Evolutionary conservation across 2,329 filamentous ascomycete genomes (phyloP).

Genomic region (Neocucurbitaria cava): DNA sequence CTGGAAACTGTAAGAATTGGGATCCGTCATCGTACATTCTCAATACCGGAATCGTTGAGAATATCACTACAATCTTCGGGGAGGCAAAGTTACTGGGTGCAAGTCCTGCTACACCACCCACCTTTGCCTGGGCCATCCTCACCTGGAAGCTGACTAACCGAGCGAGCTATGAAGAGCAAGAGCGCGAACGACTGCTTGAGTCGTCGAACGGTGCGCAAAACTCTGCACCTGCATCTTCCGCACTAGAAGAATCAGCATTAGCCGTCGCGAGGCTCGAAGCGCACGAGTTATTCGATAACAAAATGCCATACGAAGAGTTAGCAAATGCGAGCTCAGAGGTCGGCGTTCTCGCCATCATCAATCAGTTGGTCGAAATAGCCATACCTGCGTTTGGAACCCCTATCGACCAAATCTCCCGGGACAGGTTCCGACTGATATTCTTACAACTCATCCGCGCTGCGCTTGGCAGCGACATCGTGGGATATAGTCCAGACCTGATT

Average conservation of each 20-base stretch:
- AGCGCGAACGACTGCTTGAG: conserved; percentile 38
- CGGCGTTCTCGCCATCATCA: conserved; percentile 34
- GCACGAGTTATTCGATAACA: conserved; percentile 36
- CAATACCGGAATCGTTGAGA: conserved; percentile 71
- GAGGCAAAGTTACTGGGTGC: conserved; percentile 61
- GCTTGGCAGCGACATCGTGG: conserved; percentile 63
- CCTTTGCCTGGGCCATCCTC: conserved; percentile 83
- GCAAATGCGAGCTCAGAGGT: conserved; percentile 32
- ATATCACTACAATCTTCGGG: conserved; percentile 75
- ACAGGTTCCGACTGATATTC: conserved; percentile 69
- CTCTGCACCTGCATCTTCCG: conserved; percentile 20
- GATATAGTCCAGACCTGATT: conserved; percentile 76
- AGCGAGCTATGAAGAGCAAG: conserved; percentile 32
- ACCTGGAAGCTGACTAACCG: conserved; percentile 34
- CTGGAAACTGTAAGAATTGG: conserved; percentile 34
- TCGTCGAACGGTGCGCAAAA: conserved; percentile 16
- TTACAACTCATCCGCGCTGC: conserved; percentile 75
- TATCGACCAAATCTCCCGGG: conserved; percentile 62
- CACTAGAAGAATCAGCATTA: conserved; percentile 37
- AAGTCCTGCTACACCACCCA: conserved; percentile 72
- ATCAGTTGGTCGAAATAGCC: conserved; percentile 32
- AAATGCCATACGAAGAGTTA: conserved; percentile 33
- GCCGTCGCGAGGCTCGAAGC: conserved; percentile 30
- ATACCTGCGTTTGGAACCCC: conserved; percentile 55
- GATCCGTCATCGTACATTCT: conserved; percentile 67